Evolutionary conservation across 495 filamentous ascomycete genomes (phyloP).

Genomic region (Aspergillus steynii): DNA sequence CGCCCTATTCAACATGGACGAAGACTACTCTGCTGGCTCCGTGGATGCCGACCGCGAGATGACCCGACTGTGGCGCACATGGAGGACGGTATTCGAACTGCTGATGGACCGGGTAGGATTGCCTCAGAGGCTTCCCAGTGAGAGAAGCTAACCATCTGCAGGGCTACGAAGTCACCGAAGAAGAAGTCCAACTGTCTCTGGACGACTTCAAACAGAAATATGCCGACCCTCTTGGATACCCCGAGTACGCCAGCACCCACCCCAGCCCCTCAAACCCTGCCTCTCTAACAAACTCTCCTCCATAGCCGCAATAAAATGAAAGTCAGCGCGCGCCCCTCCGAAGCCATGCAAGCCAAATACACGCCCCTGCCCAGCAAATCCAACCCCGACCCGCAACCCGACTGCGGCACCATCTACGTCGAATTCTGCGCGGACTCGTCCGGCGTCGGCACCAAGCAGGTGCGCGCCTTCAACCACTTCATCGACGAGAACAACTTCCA

Average conservation of each 20-base stretch:
- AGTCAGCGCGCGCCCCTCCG: constrained; percentile 80
- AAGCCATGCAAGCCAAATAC: constrained; percentile 82
- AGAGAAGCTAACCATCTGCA: constrained; percentile 38
- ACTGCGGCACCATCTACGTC: constrained; percentile 88
- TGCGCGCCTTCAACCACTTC: constrained; percentile 82
- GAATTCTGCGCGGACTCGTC: constrained; percentile 78
- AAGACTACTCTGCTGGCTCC: constrained; percentile 48
- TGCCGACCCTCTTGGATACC: constrained; percentile 64
- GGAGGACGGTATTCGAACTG: constrained; percentile 87
- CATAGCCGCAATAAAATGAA: constrained; percentile 77
- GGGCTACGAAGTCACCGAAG: constrained; percentile 91
- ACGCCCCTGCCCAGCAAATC: constrained; percentile 61
- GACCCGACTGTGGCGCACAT: constrained; percentile 81
- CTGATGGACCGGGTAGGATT: constrained; percentile 70
- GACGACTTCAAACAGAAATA: constrained; percentile 70
- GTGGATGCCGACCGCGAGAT: constrained; percentile 65
- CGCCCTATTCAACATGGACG: constrained; percentile 46
- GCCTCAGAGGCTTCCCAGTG: background rate
- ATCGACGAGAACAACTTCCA: constrained; percentile 75
- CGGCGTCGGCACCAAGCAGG: constrained; percentile 82
- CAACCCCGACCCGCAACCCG: constrained; percentile 63
- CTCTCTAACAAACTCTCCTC: constrained; percentile 24
- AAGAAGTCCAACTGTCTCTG: constrained; percentile 81
- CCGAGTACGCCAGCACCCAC: constrained; percentile 56
- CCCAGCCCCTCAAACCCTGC: background rate